Evolutionary conservation across 1,284 basidiomycete species (phyloP), one percentile per base, ranked within the genome.

Genomic region (Pterulicium gracile): DNA sequence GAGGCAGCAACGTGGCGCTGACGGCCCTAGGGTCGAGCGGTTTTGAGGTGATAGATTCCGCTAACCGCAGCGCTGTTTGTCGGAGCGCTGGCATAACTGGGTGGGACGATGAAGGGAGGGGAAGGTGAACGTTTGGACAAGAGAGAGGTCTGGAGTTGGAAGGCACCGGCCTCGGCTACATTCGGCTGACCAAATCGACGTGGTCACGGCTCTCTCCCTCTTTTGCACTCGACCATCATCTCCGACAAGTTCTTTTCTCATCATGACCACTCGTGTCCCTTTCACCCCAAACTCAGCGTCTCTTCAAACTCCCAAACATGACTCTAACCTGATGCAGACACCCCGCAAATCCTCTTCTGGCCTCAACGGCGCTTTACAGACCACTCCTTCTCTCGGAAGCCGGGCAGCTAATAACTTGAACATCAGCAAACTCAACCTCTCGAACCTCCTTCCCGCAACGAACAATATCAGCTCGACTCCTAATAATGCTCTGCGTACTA

Each of bases 1-100:
- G 90, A 13, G 89, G 88, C 7, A 92, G 73, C 24, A 93, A 70
- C 7, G 84, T 69, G 2, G 80, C 75, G 50, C 80, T 83, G 2
- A 82, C 76, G 55, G 80, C 72, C 21, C 69, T 69, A 18, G 88
- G 61, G 44, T 81, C 83, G 42, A 90, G 56, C 22, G 82, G 79
- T 34, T 67, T 70, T 15, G 69, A 66, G 2, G 79, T 71, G 1
- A 81, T 61, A n/a, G 79, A 81, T 54, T 79, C 67, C 14, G 87
- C 86, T 7, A 82, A 67, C 50, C 76, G 71, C 35, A 70, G 36
- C 5, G 36, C 36, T 39, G 36, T 15, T 15, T 13, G 36, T 17
- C 36, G 36, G 15, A 39, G 5, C 4, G 36, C 36, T 17, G 36
- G 7, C 36, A 39, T 39, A 7, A 17, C 19, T 39, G n/a, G 15